Base-by-base conservation (phyloP, 1,139 yeast species). In the Nadsonia starkeyi-henricii region DNA sequence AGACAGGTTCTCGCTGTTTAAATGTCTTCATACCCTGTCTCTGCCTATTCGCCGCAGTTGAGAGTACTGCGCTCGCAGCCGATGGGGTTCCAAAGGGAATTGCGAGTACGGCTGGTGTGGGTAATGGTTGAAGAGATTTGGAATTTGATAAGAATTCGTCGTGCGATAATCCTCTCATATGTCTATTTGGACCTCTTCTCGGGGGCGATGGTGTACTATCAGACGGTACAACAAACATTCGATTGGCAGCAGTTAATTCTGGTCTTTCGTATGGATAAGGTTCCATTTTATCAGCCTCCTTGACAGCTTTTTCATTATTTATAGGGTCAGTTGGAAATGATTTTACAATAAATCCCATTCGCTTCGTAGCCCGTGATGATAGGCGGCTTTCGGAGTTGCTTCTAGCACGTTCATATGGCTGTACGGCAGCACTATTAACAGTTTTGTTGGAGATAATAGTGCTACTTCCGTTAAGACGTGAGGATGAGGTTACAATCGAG, bases 271-370 rank as follows among this genome's bases (percentile, higher is more conserved):
- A 13, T 12, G 39, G 5, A 13, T 33, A 15, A 9, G 17, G 5
- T 15, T 33, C 39, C 28, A 5, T 23, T 23, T 5, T 9, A 5
- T 23, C 28, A 23, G 9, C 28, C 5, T 9, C 28, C 5, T 23
- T 23, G 12, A 3, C 17, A 4, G 17, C 17, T 12, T 13, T 33
- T 7, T 8, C 17, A 33, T 33, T 12, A 9, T 33, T 5, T 53
- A 54, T 50, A 20, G 53, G 46, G 15, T 57, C 55, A 15, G 60
- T 58, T n/a, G 50, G 48, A 17, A 69, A 62, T 50, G 71, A 71
- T 45, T 75, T 74, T 48, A 75, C 75, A 36, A 81, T 78, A 37
- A 81, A 71, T 0, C 88, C 88, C 85, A 80, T 80, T 53, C 88
- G 68, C 58, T 78, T 79, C 2, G 81, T 75, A 1, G 86, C 82